A percentile compares a stretch with the other conserved stretches of the same genome.
Conservation (phyloP, 306 rosid genomes). For the Morella rubra region DNA sequence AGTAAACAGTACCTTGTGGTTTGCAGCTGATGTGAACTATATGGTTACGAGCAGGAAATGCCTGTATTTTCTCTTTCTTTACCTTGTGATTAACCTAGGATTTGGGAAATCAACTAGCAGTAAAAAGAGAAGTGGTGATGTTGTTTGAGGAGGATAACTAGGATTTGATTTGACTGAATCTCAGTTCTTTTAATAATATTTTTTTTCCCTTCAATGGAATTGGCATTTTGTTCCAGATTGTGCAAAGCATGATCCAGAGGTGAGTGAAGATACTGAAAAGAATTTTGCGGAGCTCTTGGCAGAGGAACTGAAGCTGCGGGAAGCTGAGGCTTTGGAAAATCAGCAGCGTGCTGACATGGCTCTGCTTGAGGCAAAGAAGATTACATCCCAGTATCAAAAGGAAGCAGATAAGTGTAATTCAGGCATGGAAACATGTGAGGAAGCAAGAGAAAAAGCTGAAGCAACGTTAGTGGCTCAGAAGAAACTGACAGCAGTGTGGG, state of each 20-base stretch:
- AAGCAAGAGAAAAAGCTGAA: constrained; percentile 93
- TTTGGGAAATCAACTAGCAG: neutral
- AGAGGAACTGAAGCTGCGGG: constrained; percentile 86
- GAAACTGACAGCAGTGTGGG: constrained; percentile 81
- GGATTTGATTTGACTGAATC: neutral
- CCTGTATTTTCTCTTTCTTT: neutral
- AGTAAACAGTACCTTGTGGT: neutral
- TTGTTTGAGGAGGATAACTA: neutral
- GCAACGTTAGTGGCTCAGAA: constrained; percentile 59
- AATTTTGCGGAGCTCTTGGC: constrained; percentile 82
- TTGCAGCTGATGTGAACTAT: neutral
- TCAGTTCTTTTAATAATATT: constrained; percentile 12
- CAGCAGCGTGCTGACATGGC: constrained; percentile 88
- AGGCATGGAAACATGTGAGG: constrained; percentile 98
- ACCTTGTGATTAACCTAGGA: neutral
- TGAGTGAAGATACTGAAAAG: constrained; percentile 81
- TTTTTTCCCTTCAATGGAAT: constrained; percentile 20
- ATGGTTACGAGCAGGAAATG: neutral
- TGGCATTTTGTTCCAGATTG: constrained; percentile 57
- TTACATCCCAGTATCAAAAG: constrained; percentile 91
- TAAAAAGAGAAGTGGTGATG: neutral
- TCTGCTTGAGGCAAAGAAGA: constrained; percentile 92
- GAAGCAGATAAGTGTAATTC: constrained; percentile 99
- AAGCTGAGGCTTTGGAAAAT: constrained; percentile 64
- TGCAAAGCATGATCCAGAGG: constrained; percentile 88